Conservation (phyloP, 1,284 basidiomycete species). For the Coniophora puteana region DNA sequence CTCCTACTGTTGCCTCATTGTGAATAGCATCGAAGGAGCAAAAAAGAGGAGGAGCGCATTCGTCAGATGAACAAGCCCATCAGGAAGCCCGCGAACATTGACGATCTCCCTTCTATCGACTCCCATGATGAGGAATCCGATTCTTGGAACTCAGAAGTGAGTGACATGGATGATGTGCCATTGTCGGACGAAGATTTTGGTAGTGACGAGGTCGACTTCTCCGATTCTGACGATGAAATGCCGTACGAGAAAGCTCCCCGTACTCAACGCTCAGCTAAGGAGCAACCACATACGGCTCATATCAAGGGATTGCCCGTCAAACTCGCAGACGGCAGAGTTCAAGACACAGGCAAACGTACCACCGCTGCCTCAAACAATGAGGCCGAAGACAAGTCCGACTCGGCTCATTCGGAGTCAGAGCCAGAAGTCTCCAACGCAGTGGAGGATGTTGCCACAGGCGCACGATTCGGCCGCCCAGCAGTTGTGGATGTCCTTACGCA, state of each 20-base stretch:
- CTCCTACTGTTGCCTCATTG: conserved; percentile 3
- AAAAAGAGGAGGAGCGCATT: conserved; percentile 66
- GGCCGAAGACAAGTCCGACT: conserved; percentile 33
- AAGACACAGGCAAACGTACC: conserved; percentile 49
- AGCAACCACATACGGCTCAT: conserved; percentile 41
- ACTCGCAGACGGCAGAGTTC: conserved; percentile 72
- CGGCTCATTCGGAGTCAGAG: conserved; percentile 22
- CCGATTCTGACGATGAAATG: conserved; percentile 67
- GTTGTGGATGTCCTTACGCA: conserved; percentile 72
- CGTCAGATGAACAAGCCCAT: conserved; percentile 60
- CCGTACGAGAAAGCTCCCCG: conserved; percentile 63
- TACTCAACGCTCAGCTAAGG: conserved; percentile 42
- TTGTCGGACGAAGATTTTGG: conserved; percentile 19
- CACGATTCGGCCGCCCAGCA: conserved; percentile 78
- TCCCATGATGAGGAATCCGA: conserved; percentile 58
- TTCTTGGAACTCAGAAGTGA: conserved; percentile 49
- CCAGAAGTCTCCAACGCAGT: conserved; percentile 24
- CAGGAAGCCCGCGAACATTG: conserved; percentile 37
- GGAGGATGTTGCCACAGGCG: conserved; percentile 73
- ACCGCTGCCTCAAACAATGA: conserved; percentile 33
- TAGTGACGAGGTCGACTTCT: conserved; percentile 17
- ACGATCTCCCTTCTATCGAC: conserved; percentile 63
- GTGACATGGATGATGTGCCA: conserved; percentile 27
- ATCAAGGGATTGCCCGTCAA: conserved; percentile 84
- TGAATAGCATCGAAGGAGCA: conserved; percentile 56